Evolutionary conservation across 2,329 filamentous ascomycete genomes (phyloP).

Genomic region (Sphaerulina musiva): DNA sequence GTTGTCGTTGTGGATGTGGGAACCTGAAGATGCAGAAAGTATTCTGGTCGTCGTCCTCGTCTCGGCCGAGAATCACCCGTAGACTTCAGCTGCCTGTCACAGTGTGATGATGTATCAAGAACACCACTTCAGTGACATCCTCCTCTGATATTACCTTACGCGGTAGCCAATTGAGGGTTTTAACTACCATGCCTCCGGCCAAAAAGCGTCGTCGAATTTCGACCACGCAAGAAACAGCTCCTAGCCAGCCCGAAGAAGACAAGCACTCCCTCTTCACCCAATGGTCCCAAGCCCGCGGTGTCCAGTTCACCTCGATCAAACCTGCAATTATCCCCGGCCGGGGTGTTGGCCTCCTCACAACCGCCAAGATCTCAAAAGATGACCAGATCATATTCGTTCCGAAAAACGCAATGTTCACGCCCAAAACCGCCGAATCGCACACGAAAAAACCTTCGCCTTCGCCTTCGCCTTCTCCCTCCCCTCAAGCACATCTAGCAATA

Average conservation of each 20-base stretch:
- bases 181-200: constrained; percentile 4
- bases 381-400: constrained; percentile 62
- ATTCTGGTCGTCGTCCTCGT: background rate
- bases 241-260: constrained; percentile 15
- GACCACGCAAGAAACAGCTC: background rate
- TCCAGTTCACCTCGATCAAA: constrained; percentile 60
- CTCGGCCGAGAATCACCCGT: too few species aligned
- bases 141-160: background rate
- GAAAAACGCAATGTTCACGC: constrained; percentile 55
- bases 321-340: constrained; percentile 62
- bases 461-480: constrained; percentile 20
- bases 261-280: constrained; percentile 52
- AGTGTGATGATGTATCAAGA: background rate
- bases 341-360: constrained; percentile 72
- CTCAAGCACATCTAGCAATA: constrained; percentile 64
- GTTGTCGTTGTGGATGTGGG: background rate
- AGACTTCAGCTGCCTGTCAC: too few species aligned
- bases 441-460: background rate
- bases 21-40: background rate
- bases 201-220: constrained; percentile 9
- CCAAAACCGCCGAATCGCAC: constrained; percentile 30
- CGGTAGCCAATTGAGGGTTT: background rate
- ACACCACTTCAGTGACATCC: background rate
- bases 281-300: constrained; percentile 62
- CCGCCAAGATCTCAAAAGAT: constrained; percentile 54